Conservation (phyloP, 106 monocot genomes). For the Triglochin maritima region DNA sequence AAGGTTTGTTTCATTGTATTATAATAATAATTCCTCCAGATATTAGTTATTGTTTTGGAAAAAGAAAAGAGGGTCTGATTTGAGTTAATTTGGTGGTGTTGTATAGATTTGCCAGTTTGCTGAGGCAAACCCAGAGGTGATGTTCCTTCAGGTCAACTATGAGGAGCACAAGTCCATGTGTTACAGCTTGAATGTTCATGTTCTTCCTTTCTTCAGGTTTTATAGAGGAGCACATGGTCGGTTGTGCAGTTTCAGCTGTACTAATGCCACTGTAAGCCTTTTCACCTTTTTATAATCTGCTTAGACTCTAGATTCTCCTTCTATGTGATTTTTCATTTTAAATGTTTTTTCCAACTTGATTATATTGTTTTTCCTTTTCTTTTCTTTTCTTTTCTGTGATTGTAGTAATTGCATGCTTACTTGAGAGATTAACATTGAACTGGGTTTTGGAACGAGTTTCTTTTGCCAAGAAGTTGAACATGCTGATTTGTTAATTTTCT, state of each 20-base stretch:
- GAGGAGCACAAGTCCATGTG: constrained; percentile 95
- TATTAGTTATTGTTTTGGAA: neutral
- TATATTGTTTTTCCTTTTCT: no score
- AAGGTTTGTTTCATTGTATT: constrained; percentile 29
- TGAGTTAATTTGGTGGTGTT: neutral
- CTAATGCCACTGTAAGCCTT: constrained; percentile 69
- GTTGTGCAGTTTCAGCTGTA: constrained; percentile 96
- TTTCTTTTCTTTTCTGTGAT: no score
- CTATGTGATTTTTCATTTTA: no score
- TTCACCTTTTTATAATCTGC: no score
- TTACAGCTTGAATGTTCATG: constrained; percentile 78
- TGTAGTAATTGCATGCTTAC: no score
- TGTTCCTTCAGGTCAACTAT: constrained; percentile 78
- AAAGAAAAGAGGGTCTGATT: neutral
- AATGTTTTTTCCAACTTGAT: no score
- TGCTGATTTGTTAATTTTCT: no score
- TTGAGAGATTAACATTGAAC: no score
- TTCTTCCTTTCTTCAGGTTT: constrained; percentile 95
- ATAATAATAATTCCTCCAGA: neutral
- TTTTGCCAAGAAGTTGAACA: no score
- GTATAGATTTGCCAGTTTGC: constrained; percentile 85
- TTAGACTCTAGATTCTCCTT: no score
- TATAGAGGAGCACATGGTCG: constrained; percentile 88
- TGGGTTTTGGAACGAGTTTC: no score
- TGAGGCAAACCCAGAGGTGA: constrained; percentile 64